Evolutionary conservation across 1,139 yeast genomes (phyloP).

Genomic region (Suhomyces wounanorum): DNA sequence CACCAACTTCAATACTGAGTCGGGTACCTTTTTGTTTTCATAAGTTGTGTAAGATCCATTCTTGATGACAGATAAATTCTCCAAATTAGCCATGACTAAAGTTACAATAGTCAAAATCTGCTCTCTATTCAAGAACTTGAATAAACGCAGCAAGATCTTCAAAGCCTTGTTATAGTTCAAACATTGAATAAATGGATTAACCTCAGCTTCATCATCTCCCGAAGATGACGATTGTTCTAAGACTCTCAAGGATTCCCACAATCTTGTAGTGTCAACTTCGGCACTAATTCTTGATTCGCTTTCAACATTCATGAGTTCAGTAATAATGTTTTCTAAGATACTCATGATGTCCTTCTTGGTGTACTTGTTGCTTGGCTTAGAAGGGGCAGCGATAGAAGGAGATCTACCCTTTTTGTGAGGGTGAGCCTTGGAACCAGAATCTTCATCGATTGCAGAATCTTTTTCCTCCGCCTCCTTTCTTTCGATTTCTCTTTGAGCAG

Average conservation of each 20-base stretch:
- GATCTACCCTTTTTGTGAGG: constrained; percentile 24
- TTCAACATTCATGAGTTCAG: constrained; percentile 77
- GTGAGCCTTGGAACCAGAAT: constrained; percentile 10
- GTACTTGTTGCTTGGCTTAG: constrained; percentile 36
- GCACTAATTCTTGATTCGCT: constrained; percentile 73
- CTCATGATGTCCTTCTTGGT: constrained; percentile 50
- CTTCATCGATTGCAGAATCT: constrained; percentile 19
- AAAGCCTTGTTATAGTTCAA: constrained; percentile 85
- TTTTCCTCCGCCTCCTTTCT: constrained; percentile 32
- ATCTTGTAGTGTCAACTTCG: constrained; percentile 53
- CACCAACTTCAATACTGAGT: constrained; percentile 60
- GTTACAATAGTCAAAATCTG: constrained; percentile 80
- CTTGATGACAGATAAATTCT: constrained; percentile 75
- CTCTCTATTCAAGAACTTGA: constrained; percentile 77
- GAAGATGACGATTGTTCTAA: constrained; percentile 51
- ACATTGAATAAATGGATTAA: constrained; percentile 84
- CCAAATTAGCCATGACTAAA: constrained; percentile 78
- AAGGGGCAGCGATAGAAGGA: constrained; percentile 29
- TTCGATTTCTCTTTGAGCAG: constrained; percentile 50
- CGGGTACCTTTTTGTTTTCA: constrained; percentile 52
- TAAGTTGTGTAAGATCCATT: constrained; percentile 78
- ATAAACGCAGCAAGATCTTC: constrained; percentile 84
- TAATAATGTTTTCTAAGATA: constrained; percentile 75
- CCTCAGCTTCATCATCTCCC: constrained; percentile 45
- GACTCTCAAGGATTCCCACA: constrained; percentile 82